A percentile compares a stretch with the other conserved stretches of the same genome.
Evolutionary conservation across 1,284 basidiomycete species (phyloP).

Genomic region (Polyporus tsugae): DNA sequence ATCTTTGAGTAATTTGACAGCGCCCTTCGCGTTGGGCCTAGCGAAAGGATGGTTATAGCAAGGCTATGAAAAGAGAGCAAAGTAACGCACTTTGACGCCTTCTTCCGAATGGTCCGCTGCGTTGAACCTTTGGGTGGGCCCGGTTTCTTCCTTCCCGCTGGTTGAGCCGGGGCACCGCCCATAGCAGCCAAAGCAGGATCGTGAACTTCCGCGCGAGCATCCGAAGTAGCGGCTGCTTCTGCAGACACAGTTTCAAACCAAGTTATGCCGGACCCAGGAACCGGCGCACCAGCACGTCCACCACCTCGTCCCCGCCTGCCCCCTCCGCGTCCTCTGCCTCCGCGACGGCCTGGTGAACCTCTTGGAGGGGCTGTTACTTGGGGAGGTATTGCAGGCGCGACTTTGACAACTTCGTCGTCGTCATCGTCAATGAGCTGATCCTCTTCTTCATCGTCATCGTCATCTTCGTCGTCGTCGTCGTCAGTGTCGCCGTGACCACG

Average conservation of each 20-base stretch:
- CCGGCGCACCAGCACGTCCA: conserved; percentile 29
- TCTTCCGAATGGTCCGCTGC: conserved; percentile 48
- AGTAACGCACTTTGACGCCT: conserved; percentile 48
- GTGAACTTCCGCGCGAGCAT: conserved; percentile 31
- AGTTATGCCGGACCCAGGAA: conserved; percentile 23
- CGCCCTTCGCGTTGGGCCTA: conserved; percentile 32
- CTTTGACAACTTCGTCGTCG: conserved; percentile 49
- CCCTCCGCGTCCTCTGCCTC: conserved; percentile 35
- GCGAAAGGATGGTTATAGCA: not conserved
- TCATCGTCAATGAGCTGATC: conserved; percentile 82
- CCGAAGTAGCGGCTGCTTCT: conserved; percentile 29
- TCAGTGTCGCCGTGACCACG: conserved; percentile 45
- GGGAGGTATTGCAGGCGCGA: conserved; percentile 40
- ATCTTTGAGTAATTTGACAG: conserved; percentile 40
- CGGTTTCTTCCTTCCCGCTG: conserved; percentile 49
- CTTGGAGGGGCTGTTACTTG: conserved; percentile 37
- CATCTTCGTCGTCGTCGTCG: conserved; percentile 62
- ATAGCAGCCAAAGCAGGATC: conserved; percentile 36
- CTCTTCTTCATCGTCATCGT: conserved; percentile 68
- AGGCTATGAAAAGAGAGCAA: not conserved
- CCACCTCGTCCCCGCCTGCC: conserved; percentile 28
- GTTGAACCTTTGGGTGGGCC: conserved; percentile 44
- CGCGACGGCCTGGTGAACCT: conserved; percentile 35
- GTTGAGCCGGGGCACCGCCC: conserved; percentile 33
- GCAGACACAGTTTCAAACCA: conserved; percentile 33